phyloP scores from a whole-genome alignment of 2,329 filamentous ascomycete species.

The Fusarium sublunatum region DNA sequence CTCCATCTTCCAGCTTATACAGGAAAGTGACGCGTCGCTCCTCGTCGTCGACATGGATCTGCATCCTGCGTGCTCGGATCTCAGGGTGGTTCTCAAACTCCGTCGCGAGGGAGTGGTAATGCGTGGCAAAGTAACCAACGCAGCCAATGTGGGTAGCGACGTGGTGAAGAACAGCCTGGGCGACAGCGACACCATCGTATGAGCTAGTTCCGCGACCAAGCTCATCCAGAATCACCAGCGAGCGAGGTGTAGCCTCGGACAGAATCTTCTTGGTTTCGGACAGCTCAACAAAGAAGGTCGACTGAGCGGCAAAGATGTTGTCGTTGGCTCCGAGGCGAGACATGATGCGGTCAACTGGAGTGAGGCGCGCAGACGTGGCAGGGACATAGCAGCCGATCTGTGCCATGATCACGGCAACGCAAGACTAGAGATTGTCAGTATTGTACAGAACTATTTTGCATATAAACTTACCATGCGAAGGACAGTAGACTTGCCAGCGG shows the following conservation, averaged over 20 bases:
- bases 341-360: slow-evolving; percentile 97
- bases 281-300: slow-evolving; percentile 97
- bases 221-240: slow-evolving; percentile 95
- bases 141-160: slow-evolving; percentile 93
- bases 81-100: slow-evolving; percentile 93
- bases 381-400: slow-evolving; percentile 96
- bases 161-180: slow-evolving; percentile 96
- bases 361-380: slow-evolving; percentile 82
- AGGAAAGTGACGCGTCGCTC: slow-evolving; percentile 92
- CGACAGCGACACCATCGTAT: slow-evolving; percentile 96
- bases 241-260: slow-evolving; percentile 90
- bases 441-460: not conserved
- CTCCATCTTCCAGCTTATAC: slow-evolving; percentile 92
- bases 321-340: slow-evolving; percentile 96
- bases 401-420: slow-evolving; percentile 95
- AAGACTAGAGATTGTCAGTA: slow-evolving; percentile 69
- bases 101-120: slow-evolving; percentile 92
- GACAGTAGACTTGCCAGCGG: slow-evolving; percentile 96
- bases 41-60: slow-evolving; percentile 89
- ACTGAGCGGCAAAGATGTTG: slow-evolving; percentile 98
- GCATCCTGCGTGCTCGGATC: slow-evolving; percentile 88
- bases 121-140: slow-evolving; percentile 95
- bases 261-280: slow-evolving; percentile 99
- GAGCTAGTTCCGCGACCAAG: slow-evolving; percentile 93
- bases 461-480: slow-evolving; percentile 80